These are phyloP conservation scores for Vigna reflexopilosa DNA, from an alignment of 306 rosid species.

Conservation along the genomic window DNA sequence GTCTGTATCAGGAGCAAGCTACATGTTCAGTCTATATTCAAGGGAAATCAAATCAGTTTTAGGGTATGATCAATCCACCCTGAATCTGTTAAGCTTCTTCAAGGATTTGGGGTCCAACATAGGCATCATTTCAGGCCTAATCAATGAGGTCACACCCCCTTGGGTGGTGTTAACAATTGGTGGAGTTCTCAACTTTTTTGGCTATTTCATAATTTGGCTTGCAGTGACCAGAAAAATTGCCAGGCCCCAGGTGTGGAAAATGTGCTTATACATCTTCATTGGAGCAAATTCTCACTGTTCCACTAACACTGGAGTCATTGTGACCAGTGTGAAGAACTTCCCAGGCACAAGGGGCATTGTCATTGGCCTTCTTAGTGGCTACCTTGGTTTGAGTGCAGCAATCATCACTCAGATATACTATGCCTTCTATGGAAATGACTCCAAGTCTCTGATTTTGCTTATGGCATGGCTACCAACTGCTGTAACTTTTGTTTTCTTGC, in stretches of 20 bases:
- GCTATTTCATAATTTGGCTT: constrained; percentile 55
- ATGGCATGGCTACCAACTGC: constrained; percentile 80
- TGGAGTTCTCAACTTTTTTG: constrained; percentile 50
- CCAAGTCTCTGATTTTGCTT: constrained; percentile 60
- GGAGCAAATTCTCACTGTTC: constrained; percentile 57
- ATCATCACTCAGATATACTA: constrained; percentile 54
- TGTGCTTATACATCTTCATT: constrained; percentile 49
- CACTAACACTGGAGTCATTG: constrained; percentile 51
- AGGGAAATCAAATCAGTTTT: constrained; percentile 51
- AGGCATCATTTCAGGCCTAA: constrained; percentile 50
- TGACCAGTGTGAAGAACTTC: constrained; percentile 54
- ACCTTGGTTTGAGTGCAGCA: constrained; percentile 49
- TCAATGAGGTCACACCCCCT: constrained; percentile 56
- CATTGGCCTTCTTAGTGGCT: constrained; percentile 48
- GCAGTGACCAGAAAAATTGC: constrained; percentile 51
- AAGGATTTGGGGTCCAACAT: constrained; percentile 54
- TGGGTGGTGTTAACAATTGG: constrained; percentile 50
- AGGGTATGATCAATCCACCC: constrained; percentile 55
- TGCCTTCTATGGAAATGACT: constrained; percentile 61
- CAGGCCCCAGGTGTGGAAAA: constrained; percentile 44
- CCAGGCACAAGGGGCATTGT: constrained; percentile 55
- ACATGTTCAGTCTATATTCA: constrained; percentile 53
- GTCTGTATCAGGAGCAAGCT: constrained; percentile 59
- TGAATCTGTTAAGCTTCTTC: constrained; percentile 49
- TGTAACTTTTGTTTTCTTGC: constrained; percentile 51